Evolutionary conservation across 208 protist species (phyloP).

Genomic region (Trypanosoma grayi): DNA sequence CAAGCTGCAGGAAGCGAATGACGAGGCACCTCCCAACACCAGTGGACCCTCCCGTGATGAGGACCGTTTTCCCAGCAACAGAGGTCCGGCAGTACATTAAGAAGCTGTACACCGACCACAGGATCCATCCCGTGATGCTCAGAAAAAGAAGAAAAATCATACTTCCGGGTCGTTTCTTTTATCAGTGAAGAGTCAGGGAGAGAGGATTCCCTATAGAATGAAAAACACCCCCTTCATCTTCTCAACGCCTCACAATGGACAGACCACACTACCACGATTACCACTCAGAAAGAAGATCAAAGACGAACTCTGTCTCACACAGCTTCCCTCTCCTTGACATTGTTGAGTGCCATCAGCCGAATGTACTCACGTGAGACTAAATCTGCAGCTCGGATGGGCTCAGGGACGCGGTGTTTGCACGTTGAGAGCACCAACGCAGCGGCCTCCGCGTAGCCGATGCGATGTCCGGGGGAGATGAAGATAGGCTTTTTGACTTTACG

Average conservation of each 20-base stretch:
- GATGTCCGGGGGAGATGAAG: constrained; percentile 93
- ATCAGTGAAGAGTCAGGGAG: no score
- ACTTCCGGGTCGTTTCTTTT: background rate
- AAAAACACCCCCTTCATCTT: no score
- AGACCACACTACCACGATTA: no score
- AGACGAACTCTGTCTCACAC: background rate
- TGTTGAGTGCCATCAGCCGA: constrained; percentile 14
- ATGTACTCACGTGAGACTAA: constrained; percentile 82
- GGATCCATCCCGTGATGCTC: constrained; percentile 38
- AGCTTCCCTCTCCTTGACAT: background rate
- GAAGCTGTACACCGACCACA: constrained; percentile 45
- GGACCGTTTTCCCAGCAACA: constrained; percentile 43
- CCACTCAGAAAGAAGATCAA: background rate
- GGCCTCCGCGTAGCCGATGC: constrained; percentile 72
- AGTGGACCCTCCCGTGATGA: constrained; percentile 59
- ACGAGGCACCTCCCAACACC: constrained; percentile 44
- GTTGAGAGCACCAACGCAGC: constrained; percentile 46
- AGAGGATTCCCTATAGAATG: no score
- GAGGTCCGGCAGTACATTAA: constrained; percentile 36
- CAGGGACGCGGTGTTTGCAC: constrained; percentile 79
- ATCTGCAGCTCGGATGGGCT: constrained; percentile 93
- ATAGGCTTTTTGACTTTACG: constrained; percentile 62
- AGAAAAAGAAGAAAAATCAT: constrained; percentile 70
- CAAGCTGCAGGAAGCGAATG: constrained; percentile 37
- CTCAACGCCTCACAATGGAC: no score